Base-by-base conservation (phyloP, 2,329 filamentous ascomycete species). In the Sarocladium oryzae region DNA sequence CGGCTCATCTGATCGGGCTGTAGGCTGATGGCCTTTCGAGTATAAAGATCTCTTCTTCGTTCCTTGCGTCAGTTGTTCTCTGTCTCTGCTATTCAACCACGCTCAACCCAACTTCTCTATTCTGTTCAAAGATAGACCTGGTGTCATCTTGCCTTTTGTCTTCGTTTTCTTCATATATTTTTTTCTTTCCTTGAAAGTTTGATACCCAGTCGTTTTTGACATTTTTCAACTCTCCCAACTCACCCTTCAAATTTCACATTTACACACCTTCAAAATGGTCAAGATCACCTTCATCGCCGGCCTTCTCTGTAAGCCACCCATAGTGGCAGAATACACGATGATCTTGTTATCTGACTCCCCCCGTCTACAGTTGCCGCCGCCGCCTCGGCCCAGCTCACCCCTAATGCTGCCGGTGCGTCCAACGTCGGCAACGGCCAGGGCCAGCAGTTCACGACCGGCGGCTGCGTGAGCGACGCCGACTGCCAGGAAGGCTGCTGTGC, bases 381-480 rank as follows among this genome's bases (percentile, higher is more conserved):
- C 18, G 52, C 49, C 16, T 20, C 20, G 5, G 26, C 52, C 15
- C 54, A 57, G 37, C 57, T 58, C 49, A 52, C 43, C 4, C 58
- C 58, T 33, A 60, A 61, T 53, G 55, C 54, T 9, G 40, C 49
- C 8, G 54, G 54, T 24, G 56, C 54, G 43, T 30, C 51, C 32
- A 51, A 56, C 40, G 56, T 58, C 28, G 57, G 56, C 48, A 55
- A 53, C 52, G 57, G 56, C 35, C 41, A 59, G 30, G 57, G 56
- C 32, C 10, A 49, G 13, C 60, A 61, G 40, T 63, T 62, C 54
- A 62, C 60, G 52, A 63, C 60, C 20, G 61, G 60, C 16, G 57
- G 57, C 13, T 63, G 61, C 40, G 56, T 61, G 16, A 52, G 52
- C 21, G 48, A 62, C 49, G 54, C 54, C 21, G 60, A 63, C 48